Base-by-base conservation (phyloP, 2,329 filamentous ascomycete species). In the Cladorrhinum sp. region DNA sequence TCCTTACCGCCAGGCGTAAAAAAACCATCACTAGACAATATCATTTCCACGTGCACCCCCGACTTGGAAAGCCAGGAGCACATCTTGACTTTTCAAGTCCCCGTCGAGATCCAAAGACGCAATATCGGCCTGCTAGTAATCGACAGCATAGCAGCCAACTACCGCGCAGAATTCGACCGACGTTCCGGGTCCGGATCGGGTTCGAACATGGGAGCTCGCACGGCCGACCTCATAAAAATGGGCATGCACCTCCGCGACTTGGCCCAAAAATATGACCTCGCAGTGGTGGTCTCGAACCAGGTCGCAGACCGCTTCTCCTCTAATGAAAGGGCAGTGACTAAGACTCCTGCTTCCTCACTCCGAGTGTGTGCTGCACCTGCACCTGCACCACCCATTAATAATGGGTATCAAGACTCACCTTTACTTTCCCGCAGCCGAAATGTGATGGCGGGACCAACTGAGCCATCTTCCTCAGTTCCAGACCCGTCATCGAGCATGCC, bases 11-110 rank as follows among this genome's bases (percentile, higher is more conserved):
- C 66, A 13, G 63, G 65, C 13, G 62, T 66, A 38, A 12, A 2
- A 6, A 71, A 70, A 16, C 81, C 92, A 0, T 90, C 90, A 0
- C 81, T 97, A 4, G 86, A 91, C 73, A 81, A 83, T 65, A 87
- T 99, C 64, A 82, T 92, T 68, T 91, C 89, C 72, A 90, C 95
- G 65, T 86, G 88, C 54, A 92, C 91, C 9, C 90, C 91, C 29
- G 93, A 98, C 72, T 86, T 98, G 59, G 95, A 98, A 75, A 88
- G 90, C 0, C 95, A 99, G 75, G 93, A 98, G 62, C 93, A 98
- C 75, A 96, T 99, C 70, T 80, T 98, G 24, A 87, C 87, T 65
- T 98, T 91, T 75, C 95, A 99, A 74, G 87, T 98, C 5, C 95
- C 95, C 1, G 89, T 96, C 18, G 87, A 92, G 25, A 85, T 96